Evolutionary conservation across 164 flowering plant species (phyloP).

Genomic region (Kalanchoe fedtschenkoi): DNA sequence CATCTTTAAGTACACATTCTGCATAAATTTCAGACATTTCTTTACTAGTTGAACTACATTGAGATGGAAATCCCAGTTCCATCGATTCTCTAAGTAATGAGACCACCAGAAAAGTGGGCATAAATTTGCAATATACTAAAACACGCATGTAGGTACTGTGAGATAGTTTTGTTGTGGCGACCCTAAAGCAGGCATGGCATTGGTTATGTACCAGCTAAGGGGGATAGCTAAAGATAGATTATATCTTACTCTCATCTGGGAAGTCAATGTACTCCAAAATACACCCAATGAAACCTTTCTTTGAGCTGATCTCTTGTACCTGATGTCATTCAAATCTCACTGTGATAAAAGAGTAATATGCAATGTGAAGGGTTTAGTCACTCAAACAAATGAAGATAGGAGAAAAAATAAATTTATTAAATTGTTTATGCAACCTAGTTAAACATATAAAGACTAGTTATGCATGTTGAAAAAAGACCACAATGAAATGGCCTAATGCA

Average conservation of each 20-base stretch:
- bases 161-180: not conserved
- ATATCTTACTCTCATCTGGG: not conserved
- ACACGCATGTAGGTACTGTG: no score
- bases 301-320: not conserved
- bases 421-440: no score
- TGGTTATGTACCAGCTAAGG: not conserved
- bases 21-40: no score
- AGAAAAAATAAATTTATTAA: no score
- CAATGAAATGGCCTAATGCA: no score
- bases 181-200: not conserved
- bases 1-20: not conserved
- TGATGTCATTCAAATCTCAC: not conserved
- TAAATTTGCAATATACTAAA: no score
- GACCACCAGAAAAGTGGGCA: no score
- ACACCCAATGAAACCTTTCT: not conserved
- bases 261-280: slow-evolving; percentile 4
- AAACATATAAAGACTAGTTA: no score
- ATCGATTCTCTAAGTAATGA: no score
- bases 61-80: no score
- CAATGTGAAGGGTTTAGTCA: not conserved
- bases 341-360: not conserved
- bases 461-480: no score
- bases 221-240: not conserved
- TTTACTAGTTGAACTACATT: no score
- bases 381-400: not conserved